Percentiles rank a stretch among this genome's conserved stretches.
Evolutionary conservation across 306 rosid species (phyloP).

Genomic region (Cicer arietinum): DNA sequence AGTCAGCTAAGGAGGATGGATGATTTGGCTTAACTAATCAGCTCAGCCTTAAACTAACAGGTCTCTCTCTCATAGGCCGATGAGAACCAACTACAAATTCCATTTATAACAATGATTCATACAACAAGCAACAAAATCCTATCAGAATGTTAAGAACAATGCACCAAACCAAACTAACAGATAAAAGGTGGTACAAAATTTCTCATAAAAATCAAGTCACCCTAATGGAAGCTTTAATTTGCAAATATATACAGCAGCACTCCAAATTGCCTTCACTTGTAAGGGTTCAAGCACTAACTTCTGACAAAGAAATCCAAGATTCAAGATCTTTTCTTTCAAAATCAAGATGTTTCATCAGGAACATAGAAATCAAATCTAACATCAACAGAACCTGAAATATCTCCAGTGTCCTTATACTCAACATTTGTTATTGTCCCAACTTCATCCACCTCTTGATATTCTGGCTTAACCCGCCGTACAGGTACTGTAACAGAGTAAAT

Average conservation of each 20-base stretch:
- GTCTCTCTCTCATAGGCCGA: neutral
- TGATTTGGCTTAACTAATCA: neutral
- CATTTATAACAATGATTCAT: conserved; percentile 23
- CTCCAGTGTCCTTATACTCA: conserved; percentile 87
- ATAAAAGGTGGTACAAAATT: conserved; percentile 36
- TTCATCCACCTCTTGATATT: conserved; percentile 82
- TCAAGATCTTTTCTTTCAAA: conserved; percentile 34
- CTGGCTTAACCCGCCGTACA: conserved; percentile 87
- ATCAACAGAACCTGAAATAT: conserved; percentile 72
- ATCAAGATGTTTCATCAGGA: conserved; percentile 51
- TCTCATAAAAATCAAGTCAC: conserved; percentile 44
- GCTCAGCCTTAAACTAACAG: neutral
- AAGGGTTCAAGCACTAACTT: conserved; percentile 44
- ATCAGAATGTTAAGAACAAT: conserved; percentile 14
- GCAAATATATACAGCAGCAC: conserved; percentile 48
- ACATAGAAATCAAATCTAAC: conserved; percentile 61
- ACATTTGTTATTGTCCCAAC: conserved; percentile 78
- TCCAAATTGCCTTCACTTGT: conserved; percentile 37
- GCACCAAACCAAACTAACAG: conserved; percentile 42
- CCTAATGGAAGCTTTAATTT: conserved; percentile 39
- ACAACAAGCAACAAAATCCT: conserved; percentile 38
- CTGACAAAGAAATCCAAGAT: conserved; percentile 24
- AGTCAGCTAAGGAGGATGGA: neutral
- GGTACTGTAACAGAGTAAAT: conserved; percentile 94
- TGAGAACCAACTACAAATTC: conserved; percentile 1